Evolutionary conservation across 768 basidiomycete species (phyloP), one percentile per base, ranked within the genome.

Genomic region (Botryobasidium botryosum): DNA sequence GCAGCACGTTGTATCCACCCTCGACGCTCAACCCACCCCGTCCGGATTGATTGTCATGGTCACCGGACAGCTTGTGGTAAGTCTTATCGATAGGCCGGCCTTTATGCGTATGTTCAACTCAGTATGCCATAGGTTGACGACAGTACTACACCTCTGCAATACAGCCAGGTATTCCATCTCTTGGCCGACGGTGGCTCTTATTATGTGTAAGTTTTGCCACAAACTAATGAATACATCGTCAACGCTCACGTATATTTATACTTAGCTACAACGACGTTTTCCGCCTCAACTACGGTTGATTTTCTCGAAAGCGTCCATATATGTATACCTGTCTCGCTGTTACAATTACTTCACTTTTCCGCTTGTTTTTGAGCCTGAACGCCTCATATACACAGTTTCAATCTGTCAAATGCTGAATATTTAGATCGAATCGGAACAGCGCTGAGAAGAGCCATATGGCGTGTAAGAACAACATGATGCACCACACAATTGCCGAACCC

Each of bases 161-260:
- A 85, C 68, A 84, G 78, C 52, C 94, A 99, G 64, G 68, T 76
- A 50, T 99, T 99, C 75, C 87, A 92, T 53, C 75, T 99, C 47
- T 69, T 84, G 43, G 78, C 74, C 23, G 84, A 91, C 2, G 73
- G 68, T 4, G 54, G 51, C 17, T 73, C 73, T 52, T 91, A 80
- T 68, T 96, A 78, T 58, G 82, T 97, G 88, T 90, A 62, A 38
- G 84, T 66, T 29, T 4, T 35, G 29, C n/a, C 36, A 27, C 18
- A 27, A 32, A 38, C 26, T 12, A 13, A 15, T 8, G 3, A 8
- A 27, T 17, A 38, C 21, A 32, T 26, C 15, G 40, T 4, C 17
- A 25, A 25, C n/a, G 20, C 48, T 43, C 23, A 21, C 50, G 43
- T 29, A 40, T 36, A 29, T 42, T 51, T 29, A 44, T 36, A 13